Conservation (phyloP, 2,329 filamentous ascomycete genomes). For the Xylariomycetidae sp. region DNA sequence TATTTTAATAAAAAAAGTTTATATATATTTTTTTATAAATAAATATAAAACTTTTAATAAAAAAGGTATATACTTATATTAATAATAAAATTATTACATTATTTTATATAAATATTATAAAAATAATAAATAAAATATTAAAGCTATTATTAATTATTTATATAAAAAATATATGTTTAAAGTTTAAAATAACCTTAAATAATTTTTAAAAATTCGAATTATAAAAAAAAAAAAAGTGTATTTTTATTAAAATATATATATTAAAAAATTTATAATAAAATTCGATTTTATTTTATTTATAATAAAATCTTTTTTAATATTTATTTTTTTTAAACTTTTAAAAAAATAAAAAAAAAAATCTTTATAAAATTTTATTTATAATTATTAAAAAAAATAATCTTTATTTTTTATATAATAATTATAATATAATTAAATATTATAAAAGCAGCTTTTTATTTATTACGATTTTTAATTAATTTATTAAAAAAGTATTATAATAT, state of each 20-base stretch:
- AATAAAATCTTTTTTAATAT: background rate
- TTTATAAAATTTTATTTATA: slow-evolving; percentile 1
- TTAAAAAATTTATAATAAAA: slow-evolving; percentile 1
- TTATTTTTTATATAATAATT: background rate
- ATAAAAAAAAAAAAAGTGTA: too few species aligned
- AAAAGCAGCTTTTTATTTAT: too few species aligned
- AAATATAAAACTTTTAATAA: background rate
- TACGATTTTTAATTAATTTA: background rate
- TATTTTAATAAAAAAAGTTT: background rate
- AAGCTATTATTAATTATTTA: background rate
- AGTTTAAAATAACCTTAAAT: background rate
- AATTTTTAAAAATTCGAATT: background rate
- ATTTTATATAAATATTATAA: slow-evolving; percentile 1
- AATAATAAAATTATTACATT: background rate
- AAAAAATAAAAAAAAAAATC: too few species aligned
- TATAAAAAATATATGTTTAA: background rate
- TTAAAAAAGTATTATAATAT: slow-evolving; percentile 1
- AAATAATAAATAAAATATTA: background rate
- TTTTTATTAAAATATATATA: background rate
- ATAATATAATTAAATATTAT: background rate
- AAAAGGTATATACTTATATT: too few species aligned
- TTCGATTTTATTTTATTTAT: background rate
- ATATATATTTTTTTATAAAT: slow-evolving; percentile 1
- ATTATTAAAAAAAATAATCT: background rate
- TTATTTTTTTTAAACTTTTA: too few species aligned